Evolutionary conservation across 345 rosid genomes (phyloP), one percentile per base, ranked within the genome.

Genomic region (Microcos paniculata): DNA sequence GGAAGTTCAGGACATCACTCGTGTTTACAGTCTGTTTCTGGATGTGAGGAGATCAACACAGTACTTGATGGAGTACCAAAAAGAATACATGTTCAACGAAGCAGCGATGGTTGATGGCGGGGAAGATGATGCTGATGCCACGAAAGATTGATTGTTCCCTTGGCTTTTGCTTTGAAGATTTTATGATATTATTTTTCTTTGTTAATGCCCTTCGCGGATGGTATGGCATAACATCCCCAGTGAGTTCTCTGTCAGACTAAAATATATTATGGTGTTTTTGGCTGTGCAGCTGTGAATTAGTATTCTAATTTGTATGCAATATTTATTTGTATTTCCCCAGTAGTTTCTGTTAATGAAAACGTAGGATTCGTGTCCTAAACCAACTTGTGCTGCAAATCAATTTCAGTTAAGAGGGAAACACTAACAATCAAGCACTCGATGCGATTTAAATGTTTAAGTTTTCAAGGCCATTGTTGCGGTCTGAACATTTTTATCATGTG

Each of bases 41-140:
- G 99, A 95, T 78, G 97, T 93, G 72, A 89, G 90, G 92, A 88
- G 99, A 77, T 95, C 99, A 3, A 89, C 92, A 28, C 99, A 95
- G 79, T 95, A 90, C 75, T 87, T 95, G 82, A 92, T 93, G 82
- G 97, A 91, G 87, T 90, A 87, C 70, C 94, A 90, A 79, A 90
- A 84, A 71, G 93, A 91, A 88, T 95, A 91, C 86, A 90, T 95
- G 94, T 91, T 89, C 76, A 94, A 73, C n/a, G 95, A 92, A 81
- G 85, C 79, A 8, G 46, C 88, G 3, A 46, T 80, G 10, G 81
- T 74, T 40, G 90, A 84, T 62, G 87, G 51, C 18, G 84, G 75
- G 2, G 89, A 90, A 61, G 90, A 81, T 7, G 87, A 79, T 30
- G 79, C 74, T 48, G 85, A 82, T 76, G 86, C 86, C 26, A 90